Evolutionary conservation across 495 filamentous ascomycete genomes (phyloP).

Genomic region (Trichoderma orchidacearum): DNA sequence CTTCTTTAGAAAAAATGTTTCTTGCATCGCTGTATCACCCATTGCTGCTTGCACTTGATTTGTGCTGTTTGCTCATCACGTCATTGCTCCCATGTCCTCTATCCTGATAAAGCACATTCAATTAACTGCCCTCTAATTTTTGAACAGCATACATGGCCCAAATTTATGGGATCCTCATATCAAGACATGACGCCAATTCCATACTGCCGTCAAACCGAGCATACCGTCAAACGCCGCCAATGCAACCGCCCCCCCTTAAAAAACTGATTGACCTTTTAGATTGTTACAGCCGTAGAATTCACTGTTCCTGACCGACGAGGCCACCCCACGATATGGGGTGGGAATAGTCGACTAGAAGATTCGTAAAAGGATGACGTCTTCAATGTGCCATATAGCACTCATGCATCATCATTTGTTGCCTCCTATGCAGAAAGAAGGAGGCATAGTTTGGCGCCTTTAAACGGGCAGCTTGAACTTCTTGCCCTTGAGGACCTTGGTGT

Average conservation of each 20-base stretch:
- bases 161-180: background rate
- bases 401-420: background rate
- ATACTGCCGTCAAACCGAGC: background rate
- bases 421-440: background rate
- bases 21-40: too few species aligned
- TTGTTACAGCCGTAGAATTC: background rate
- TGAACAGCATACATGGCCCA: background rate
- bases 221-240: background rate
- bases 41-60: background rate
- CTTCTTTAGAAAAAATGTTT: too few species aligned
- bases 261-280: background rate
- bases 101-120: background rate
- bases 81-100: background rate
- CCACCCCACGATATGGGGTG: background rate
- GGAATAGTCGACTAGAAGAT: background rate
- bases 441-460: constrained; percentile 28
- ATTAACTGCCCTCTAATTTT: background rate
- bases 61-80: background rate
- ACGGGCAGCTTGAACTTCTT: constrained; percentile 82
- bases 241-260: background rate
- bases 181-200: background rate
- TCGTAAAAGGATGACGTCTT: background rate
- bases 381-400: background rate
- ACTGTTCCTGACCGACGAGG: background rate
- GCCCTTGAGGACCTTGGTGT: constrained; percentile 82